Evolutionary conservation across 768 basidiomycete species (phyloP).

Genomic region (Suillus fuscotomentosus): DNA sequence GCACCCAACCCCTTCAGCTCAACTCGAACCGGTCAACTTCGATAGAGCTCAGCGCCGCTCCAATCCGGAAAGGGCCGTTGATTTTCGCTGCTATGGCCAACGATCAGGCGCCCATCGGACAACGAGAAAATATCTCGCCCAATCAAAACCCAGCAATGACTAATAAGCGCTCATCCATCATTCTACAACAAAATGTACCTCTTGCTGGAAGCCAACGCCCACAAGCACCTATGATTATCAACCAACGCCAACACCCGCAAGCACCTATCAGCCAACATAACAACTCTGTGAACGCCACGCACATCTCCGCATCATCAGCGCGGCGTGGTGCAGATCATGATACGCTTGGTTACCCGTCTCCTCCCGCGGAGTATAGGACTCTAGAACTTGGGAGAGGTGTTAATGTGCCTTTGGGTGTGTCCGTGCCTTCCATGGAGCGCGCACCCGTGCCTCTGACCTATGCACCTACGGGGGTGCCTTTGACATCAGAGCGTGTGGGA

Average conservation of each 20-base stretch:
- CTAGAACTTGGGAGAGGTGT: not conserved
- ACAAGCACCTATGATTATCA: not conserved
- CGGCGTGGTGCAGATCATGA: not conserved
- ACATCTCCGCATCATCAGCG: slow-evolving; percentile 14
- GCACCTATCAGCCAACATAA: slow-evolving; percentile 19
- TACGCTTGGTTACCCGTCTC: slow-evolving; percentile 24
- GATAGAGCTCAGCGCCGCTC: slow-evolving; percentile 15
- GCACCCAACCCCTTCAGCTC: not conserved
- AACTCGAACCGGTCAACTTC: not conserved
- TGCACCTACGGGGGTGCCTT: not conserved
- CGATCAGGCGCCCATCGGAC: not conserved
- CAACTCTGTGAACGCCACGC: slow-evolving; percentile 11
- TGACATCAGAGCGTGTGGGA: not conserved
- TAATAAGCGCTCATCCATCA: not conserved
- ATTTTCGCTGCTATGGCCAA: slow-evolving; percentile 60
- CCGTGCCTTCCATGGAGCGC: not conserved
- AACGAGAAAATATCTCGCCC: not conserved
- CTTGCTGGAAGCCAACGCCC: not conserved
- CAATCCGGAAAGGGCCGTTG: slow-evolving; percentile 49
- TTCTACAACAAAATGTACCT: not conserved
- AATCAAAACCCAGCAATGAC: not conserved
- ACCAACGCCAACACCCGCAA: not conserved
- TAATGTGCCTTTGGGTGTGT: not conserved
- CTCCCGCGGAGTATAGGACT: slow-evolving; percentile 21
- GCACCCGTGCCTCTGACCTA: not conserved